Evolutionary conservation across 2,329 filamentous ascomycete genomes (phyloP).

Genomic region (Tolypocladium capitatum): DNA sequence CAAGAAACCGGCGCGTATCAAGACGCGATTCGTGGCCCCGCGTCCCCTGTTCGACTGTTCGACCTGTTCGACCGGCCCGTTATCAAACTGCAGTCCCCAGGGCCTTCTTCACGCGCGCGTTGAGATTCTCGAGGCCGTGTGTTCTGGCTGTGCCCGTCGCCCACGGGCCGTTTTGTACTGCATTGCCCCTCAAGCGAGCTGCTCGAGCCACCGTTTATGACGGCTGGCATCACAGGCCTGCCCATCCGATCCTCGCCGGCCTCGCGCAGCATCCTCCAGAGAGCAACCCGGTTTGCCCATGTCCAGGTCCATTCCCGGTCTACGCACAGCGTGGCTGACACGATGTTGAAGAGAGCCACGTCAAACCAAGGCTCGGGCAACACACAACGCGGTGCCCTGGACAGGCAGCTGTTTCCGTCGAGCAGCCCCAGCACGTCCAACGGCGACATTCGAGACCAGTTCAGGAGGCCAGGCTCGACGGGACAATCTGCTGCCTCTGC

Average conservation of each 20-base stretch:
- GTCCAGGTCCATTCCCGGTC: slow-evolving; percentile 8
- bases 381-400: slow-evolving; percentile 21
- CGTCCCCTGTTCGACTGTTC: background rate
- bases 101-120: no score
- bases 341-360: slow-evolving; percentile 7
- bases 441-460: slow-evolving; percentile 36
- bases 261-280: slow-evolving; percentile 12
- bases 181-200: background rate
- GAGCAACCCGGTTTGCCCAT: slow-evolving; percentile 12
- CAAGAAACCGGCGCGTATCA: background rate
- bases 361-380: slow-evolving; percentile 14
- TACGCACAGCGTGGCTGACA: background rate
- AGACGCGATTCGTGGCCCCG: background rate
- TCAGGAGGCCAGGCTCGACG: slow-evolving; percentile 29
- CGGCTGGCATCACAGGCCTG: slow-evolving; percentile 16
- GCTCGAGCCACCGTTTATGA: slow-evolving; percentile 19
- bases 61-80: background rate
- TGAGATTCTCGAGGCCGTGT: background rate
- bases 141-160: background rate
- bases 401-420: slow-evolving; percentile 43
- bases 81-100: background rate
- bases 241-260: slow-evolving; percentile 23
- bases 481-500: slow-evolving; percentile 20
- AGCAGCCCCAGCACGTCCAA: slow-evolving; percentile 35
- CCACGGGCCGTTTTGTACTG: background rate